Evolutionary conservation across 2,329 filamentous ascomycete genomes (phyloP).

Genomic region (Colletotrichum shisoi): DNA sequence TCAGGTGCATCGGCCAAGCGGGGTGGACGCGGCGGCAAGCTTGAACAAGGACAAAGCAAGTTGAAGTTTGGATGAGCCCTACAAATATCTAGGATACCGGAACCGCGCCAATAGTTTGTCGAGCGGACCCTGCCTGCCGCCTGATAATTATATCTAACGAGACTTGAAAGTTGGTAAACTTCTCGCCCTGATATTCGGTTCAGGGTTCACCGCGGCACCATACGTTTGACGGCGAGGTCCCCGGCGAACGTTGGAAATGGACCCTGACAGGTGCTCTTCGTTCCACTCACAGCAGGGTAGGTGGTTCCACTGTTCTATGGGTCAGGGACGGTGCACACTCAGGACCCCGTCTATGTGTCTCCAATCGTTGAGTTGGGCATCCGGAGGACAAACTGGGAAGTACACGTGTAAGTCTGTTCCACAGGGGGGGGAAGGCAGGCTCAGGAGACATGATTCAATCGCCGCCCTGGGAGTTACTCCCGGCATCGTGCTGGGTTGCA

Average conservation of each 20-base stretch:
- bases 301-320: slow-evolving; percentile 4
- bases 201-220: slow-evolving; percentile 27
- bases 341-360: slow-evolving; percentile 2
- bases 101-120: slow-evolving; percentile 29
- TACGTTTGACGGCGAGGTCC: slow-evolving; percentile 2
- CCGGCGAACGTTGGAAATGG: slow-evolving; percentile 2
- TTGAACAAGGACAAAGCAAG: slow-evolving; percentile 67
- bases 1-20: slow-evolving; percentile 54
- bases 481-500: slow-evolving; percentile 20
- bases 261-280: neutral
- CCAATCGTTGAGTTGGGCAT: slow-evolving; percentile 6
- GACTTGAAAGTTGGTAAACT: slow-evolving; percentile 17
- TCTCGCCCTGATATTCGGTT: slow-evolving; percentile 17
- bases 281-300: neutral
- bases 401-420: slow-evolving; percentile 2
- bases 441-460: neutral
- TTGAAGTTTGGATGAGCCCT: slow-evolving; percentile 64
- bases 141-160: slow-evolving; percentile 19
- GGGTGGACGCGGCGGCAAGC: slow-evolving; percentile 45
- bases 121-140: slow-evolving; percentile 36
- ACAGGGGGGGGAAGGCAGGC: neutral
- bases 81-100: neutral
- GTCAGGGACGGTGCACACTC: neutral
- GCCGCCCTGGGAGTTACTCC: slow-evolving; percentile 1
- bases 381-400: neutral